Conservation (phyloP, 1,284 basidiomycete genomes). For the Tylopilus sp. region DNA sequence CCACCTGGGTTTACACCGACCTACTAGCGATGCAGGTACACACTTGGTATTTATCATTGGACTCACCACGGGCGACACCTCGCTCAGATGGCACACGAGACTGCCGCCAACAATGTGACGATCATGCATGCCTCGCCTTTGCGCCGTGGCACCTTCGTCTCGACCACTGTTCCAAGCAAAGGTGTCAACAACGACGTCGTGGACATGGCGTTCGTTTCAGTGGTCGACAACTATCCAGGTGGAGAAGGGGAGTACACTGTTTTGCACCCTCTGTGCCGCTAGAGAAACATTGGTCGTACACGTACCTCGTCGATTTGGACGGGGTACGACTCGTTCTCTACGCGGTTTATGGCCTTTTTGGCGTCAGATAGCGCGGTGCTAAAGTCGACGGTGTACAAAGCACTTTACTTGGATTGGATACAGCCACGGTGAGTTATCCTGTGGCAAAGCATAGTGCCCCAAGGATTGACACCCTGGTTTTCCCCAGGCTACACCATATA, state of each 20-base stretch:
- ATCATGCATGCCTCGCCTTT: constrained; percentile 76
- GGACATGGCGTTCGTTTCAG: constrained; percentile 86
- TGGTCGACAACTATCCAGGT: constrained; percentile 74
- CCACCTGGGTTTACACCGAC: constrained; percentile 79
- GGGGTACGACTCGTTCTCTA: constrained; percentile 96
- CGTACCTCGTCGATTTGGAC: constrained; percentile 88
- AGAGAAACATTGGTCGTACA: constrained; percentile 87
- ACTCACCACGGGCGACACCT: background rate
- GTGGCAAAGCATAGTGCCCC: too few species aligned
- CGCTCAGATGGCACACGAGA: constrained; percentile 65
- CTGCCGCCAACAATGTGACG: constrained; percentile 53
- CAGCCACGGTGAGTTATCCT: constrained; percentile 67
- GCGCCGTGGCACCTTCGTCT: constrained; percentile 54
- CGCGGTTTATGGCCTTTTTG: constrained; percentile 81
- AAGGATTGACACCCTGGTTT: background rate
- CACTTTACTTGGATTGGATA: constrained; percentile 85
- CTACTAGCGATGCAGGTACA: constrained; percentile 85
- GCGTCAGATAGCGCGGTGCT: constrained; percentile 86
- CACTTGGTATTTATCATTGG: constrained; percentile 17
- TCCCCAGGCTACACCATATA: constrained; percentile 83
- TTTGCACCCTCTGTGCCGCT: constrained; percentile 77
- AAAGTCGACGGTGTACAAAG: constrained; percentile 86
- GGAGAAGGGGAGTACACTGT: constrained; percentile 76
- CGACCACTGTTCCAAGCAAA: constrained; percentile 57
- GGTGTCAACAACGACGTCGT: constrained; percentile 78